phyloP scores from a whole-genome alignment of 2,329 filamentous ascomycete species.

The Nannizzia gypsea region DNA sequence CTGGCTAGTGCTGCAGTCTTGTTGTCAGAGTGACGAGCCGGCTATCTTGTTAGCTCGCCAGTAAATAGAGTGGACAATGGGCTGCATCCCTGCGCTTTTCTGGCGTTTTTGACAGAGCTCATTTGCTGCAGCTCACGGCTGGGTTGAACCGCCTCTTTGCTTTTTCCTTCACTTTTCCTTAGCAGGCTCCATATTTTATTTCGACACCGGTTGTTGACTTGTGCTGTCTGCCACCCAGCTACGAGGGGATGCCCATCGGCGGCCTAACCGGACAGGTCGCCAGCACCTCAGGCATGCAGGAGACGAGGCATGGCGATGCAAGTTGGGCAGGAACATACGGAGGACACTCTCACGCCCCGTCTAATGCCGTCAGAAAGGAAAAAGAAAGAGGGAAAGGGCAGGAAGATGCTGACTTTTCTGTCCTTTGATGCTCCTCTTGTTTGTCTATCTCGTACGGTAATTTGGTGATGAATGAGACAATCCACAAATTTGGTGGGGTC shows the following conservation, averaged over 20 bases:
- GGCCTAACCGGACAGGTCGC: not conserved
- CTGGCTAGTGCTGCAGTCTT: not conserved
- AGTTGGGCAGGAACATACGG: conserved; percentile 1
- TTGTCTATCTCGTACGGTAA: no score
- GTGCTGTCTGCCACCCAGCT: not conserved
- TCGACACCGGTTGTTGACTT: not conserved
- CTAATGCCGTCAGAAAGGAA: no score
- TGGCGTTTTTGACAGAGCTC: not conserved
- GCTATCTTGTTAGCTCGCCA: not conserved
- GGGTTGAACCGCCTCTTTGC: not conserved
- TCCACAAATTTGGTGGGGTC: not conserved
- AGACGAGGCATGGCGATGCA: not conserved
- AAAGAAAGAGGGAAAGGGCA: no score
- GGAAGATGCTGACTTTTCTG: no score
- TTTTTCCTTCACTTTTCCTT: not conserved
- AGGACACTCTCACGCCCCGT: not conserved
- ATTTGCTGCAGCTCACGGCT: not conserved
- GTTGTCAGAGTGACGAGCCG: conserved; percentile 4
- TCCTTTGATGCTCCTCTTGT: no score
- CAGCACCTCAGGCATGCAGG: not conserved
- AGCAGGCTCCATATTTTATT: not conserved
- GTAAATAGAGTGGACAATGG: not conserved
- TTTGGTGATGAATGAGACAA: not conserved
- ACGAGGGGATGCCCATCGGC: not conserved
- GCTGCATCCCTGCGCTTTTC: not conserved